Evolutionary conservation across 2,329 filamentous ascomycete species (phyloP), one percentile per base, ranked within the genome.

Genomic region (Aspergillus brasiliensis): DNA sequence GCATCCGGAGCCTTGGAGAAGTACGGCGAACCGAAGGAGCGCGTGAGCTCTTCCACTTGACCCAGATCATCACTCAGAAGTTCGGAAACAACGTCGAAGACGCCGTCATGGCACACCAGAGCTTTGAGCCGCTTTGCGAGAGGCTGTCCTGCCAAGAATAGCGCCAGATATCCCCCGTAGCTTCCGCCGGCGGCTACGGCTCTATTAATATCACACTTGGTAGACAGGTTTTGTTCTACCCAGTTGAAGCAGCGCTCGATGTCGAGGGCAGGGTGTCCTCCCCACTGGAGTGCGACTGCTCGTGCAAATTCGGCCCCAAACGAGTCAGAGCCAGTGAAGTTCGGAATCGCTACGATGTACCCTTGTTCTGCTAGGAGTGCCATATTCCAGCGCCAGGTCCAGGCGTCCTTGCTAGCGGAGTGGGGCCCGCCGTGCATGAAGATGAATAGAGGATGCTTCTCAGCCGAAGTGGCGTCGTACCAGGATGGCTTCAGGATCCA

Each of bases 301-400:
- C 15, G 37, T 8, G 37, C 37, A 13, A 54, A 54, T 15, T 19
- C n/a, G 2, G n/a, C 15, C 7, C 51, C 51, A 23, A 54, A 54
- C 21, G 51, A 54, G 21, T 54, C 51, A 8, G 51, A 54, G 4
- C 51, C 51, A 8, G 51, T 54, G 23, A 54, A 54, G 51, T 54
- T 54, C 21, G 51, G 51, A 23, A 54, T 44, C 4, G 51, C 51
- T 2, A 54, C 51, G 38, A 54, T 54, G 51, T 54, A 54, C 5
- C 51, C 51, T 25, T 54, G 51, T 31, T 54, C 37, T 6, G 51
- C 51, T 15, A 54, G 28, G 23, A 54, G 51, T 5, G 15, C 23
- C 8, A 37, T 15, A 15, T 54, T 54, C 51, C 51, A 54, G 37
- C 51, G 51, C 51, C 51, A 54, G 15, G 51, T 54, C 51, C 51